phyloP scores from a whole-genome alignment of 805 yeast species.

The Saturnispora bothae region DNA sequence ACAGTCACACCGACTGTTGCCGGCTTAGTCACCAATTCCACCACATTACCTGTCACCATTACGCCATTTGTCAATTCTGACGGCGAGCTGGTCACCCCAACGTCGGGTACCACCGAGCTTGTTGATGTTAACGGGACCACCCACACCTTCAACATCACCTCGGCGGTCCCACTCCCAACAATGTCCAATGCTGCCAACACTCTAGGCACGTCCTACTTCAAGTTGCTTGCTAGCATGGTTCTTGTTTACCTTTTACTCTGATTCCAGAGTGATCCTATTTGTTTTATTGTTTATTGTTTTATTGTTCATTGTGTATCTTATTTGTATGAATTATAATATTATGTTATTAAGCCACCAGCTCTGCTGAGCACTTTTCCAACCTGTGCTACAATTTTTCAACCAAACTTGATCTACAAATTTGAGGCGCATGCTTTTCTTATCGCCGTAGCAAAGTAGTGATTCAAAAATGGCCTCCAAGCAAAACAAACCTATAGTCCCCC shows the following conservation, averaged over 20 bases:
- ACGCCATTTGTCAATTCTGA: neutral
- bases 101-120: slow-evolving; percentile 1
- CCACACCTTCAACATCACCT: neutral
- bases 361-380: too few species aligned
- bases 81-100: neutral
- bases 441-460: too few species aligned
- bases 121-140: neutral
- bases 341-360: neutral
- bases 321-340: neutral
- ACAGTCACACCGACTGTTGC: slow-evolving; percentile 3
- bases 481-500: slow-evolving; percentile 21
- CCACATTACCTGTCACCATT: neutral
- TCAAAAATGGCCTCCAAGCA: slow-evolving; percentile 20
- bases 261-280: neutral
- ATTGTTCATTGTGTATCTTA: neutral
- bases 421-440: too few species aligned
- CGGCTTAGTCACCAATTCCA: neutral
- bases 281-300: neutral
- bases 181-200: neutral
- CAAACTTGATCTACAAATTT: too few species aligned
- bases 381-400: too few species aligned
- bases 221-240: neutral
- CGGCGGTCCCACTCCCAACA: neutral
- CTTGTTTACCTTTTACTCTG: neutral
- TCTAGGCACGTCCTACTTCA: neutral